Base-by-base conservation (phyloP, 23 red algal species). In the Gracilariopsis chorda region DNA sequence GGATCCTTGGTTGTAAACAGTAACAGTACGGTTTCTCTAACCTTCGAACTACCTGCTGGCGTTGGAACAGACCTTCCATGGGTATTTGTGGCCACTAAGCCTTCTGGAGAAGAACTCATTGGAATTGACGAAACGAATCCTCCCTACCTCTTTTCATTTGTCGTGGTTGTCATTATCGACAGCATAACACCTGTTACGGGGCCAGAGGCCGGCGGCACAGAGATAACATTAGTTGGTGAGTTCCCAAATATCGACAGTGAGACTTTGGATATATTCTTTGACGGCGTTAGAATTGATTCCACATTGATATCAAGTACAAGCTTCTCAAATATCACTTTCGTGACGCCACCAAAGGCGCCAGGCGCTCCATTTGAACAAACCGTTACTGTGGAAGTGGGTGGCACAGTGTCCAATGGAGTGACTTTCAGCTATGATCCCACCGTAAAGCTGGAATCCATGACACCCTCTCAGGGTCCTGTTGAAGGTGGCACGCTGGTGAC, bases 401-500 rank as follows among this genome's bases (percentile, higher is more conserved):
- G 46, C 43, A 48, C 19, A n/a, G 41, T 29, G 17, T 82, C 88
- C 20, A 72, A 70, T 24, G 88, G 57, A 4, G 45, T 70, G 46
- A 73, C 64, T 16, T 92, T 92, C 39, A 82, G 76, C 0, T 92
- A 92, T 33, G 51, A 65, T 43, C 44, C 75, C 28, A 24, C 58
- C 39, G 24, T 82, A 69, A 70, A 40, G 52, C 72, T 92, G n/a
- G 44, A 80, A 49, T 52, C 74, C 13, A 62, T 92, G 62, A 68
- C 75, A 27, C 88, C 88, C 14, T 51, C 56, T 20, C 46, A 29
- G 1, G 88, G 88, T 7, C 72, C 75, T 9, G 75, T 53, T 2
- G 75, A 68, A 56, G 88, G 88, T 25, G 88, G 88, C 33, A 92
- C 76, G 14, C 75, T 45, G 34, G 75, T 92, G n/a, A 92, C 88